phyloP scores from a whole-genome alignment of 257 asterid species.

The Solanum microdontum region DNA sequence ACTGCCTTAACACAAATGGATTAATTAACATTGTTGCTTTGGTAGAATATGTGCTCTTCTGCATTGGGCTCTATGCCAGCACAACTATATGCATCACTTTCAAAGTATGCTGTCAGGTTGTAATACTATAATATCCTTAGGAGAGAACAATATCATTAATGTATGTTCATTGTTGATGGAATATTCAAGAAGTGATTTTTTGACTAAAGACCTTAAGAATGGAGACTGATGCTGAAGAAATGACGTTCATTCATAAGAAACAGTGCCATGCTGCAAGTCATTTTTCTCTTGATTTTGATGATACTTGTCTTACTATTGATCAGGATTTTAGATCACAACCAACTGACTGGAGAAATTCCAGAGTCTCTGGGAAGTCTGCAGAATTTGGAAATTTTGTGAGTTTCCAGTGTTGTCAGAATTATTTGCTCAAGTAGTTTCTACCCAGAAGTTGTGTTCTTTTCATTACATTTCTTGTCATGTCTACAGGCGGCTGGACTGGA shows the following conservation, averaged over 20 bases:
- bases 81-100: neutral
- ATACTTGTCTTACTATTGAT: neutral
- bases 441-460: neutral
- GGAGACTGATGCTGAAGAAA: neutral
- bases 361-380: constrained; percentile 40
- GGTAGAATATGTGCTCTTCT: neutral
- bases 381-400: constrained; percentile 71
- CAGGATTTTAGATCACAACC: constrained; percentile 76
- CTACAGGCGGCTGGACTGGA: constrained; percentile 70
- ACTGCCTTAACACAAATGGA: neutral
- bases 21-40: neutral
- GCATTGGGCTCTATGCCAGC: neutral
- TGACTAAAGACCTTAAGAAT: neutral
- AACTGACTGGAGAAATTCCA: constrained; percentile 53
- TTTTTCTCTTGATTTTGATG: neutral
- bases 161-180: neutral
- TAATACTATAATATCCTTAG: neutral
- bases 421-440: neutral
- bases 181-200: neutral
- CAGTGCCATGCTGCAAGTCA: neutral
- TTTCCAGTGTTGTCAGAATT: constrained; percentile 3
- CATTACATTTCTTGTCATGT: constrained; percentile 6
- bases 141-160: neutral
- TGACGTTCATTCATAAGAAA: neutral
- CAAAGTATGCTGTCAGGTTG: neutral